Evolutionary conservation across 2,329 filamentous ascomycete genomes (phyloP).

Genomic region (Cercospora sp.): DNA sequence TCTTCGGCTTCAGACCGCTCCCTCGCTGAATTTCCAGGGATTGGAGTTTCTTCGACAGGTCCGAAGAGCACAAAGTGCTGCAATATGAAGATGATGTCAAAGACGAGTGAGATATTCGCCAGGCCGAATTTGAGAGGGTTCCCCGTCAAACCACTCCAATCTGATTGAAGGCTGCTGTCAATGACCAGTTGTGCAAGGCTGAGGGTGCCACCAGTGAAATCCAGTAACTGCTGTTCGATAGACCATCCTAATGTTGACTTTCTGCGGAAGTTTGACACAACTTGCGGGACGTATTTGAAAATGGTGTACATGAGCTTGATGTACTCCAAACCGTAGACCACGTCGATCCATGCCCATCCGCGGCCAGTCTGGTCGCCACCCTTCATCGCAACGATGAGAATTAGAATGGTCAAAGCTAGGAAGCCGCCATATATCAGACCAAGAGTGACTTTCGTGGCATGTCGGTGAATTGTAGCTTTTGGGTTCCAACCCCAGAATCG

Average conservation of each 20-base stretch:
- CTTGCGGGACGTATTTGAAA: slow-evolving; percentile 90
- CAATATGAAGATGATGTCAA: slow-evolving; percentile 80
- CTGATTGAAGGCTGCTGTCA: slow-evolving; percentile 78
- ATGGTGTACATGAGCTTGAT: slow-evolving; percentile 87
- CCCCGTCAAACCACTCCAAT: slow-evolving; percentile 88
- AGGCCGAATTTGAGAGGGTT: slow-evolving; percentile 90
- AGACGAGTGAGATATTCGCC: slow-evolving; percentile 80
- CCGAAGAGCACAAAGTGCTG: slow-evolving; percentile 86
- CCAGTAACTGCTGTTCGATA: slow-evolving; percentile 80
- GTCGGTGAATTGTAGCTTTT: slow-evolving; percentile 48
- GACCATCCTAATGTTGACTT: slow-evolving; percentile 86
- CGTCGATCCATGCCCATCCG: slow-evolving; percentile 65
- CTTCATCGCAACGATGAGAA: slow-evolving; percentile 50
- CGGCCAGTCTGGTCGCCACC: slow-evolving; percentile 50
- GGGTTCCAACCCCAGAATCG: slow-evolving; percentile 73
- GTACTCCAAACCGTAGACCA: slow-evolving; percentile 72
- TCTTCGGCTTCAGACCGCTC: slow-evolving; percentile 5
- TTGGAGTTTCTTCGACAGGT: slow-evolving; percentile 28
- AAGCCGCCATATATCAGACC: slow-evolving; percentile 71
- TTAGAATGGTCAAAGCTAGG: slow-evolving; percentile 53
- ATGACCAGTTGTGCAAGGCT: slow-evolving; percentile 80
- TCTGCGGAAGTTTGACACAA: slow-evolving; percentile 78
- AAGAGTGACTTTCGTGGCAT: slow-evolving; percentile 63
- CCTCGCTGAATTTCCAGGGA: neutral
- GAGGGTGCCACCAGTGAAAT: slow-evolving; percentile 77